A percentile compares a stretch with the other conserved stretches of the same genome.
phyloP scores from a whole-genome alignment of 345 rosid genomes.

The Citrus hindsii region DNA sequence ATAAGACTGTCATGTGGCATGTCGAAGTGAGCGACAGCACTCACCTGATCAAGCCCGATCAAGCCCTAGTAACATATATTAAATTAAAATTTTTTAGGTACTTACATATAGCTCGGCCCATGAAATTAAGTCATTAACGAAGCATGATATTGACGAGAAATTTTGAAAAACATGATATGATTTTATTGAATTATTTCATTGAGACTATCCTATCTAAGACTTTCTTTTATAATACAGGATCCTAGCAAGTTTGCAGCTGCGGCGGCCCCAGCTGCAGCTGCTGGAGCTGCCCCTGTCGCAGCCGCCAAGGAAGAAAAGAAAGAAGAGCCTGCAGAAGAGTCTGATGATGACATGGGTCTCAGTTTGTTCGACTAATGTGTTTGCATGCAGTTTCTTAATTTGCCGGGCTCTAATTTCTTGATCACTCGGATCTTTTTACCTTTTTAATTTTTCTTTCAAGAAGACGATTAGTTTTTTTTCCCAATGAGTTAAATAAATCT shows the following conservation, averaged over 20 bases:
- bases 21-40: too few relatives aligned
- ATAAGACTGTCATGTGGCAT: too few relatives aligned
- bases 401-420: neutral
- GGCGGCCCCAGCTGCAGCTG: constrained; percentile 36
- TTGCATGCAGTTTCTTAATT: neutral
- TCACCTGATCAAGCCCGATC: too few relatives aligned
- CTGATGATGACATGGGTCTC: constrained; percentile 93
- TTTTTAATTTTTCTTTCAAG: neutral
- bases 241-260: constrained; percentile 75
- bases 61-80: too few relatives aligned
- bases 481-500: too few relatives aligned
- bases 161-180: neutral
- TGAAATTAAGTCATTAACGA: too few relatives aligned
- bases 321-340: constrained; percentile 74
- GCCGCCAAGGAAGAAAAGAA: constrained; percentile 65
- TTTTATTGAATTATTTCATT: too few relatives aligned
- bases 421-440: neutral
- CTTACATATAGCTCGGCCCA: too few relatives aligned
- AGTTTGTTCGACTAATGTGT: constrained; percentile 55
- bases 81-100: too few relatives aligned
- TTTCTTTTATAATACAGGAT: constrained; percentile 38
- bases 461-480: too few relatives aligned
- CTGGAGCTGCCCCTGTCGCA: constrained; percentile 29
- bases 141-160: neutral
- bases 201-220: neutral